Evolutionary conservation across 2,329 filamentous ascomycete genomes (phyloP).

Genomic region (Colletotrichum cordylinicola): DNA sequence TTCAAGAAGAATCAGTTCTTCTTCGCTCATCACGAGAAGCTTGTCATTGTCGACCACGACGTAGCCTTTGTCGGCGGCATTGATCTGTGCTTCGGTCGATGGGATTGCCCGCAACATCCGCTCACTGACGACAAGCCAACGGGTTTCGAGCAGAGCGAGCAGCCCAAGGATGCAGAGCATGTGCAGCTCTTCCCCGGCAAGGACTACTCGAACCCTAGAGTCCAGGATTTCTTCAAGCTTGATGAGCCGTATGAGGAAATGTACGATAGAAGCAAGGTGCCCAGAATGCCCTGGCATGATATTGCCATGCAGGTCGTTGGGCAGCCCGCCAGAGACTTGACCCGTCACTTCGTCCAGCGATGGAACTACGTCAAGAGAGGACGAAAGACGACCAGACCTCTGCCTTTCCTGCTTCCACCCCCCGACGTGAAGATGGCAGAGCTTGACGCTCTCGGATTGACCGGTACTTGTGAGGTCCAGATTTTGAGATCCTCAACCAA

Average conservation of each 20-base stretch:
- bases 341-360: constrained; percentile 93
- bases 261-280: constrained; percentile 90
- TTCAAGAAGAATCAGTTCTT: constrained; percentile 99
- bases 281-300: constrained; percentile 98
- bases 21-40: constrained; percentile 98
- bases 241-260: constrained; percentile 98
- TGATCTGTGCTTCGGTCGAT: constrained; percentile 94
- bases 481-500: constrained; percentile 88
- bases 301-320: constrained; percentile 98
- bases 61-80: constrained; percentile 95
- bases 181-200: constrained; percentile 97
- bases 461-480: constrained; percentile 95
- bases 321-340: constrained; percentile 91
- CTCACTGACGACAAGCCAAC: constrained; percentile 94
- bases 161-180: constrained; percentile 88
- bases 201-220: constrained; percentile 95
- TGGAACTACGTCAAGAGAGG: constrained; percentile 98
- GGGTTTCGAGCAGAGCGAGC: constrained; percentile 82
- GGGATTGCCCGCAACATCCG: constrained; percentile 94
- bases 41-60: constrained; percentile 96
- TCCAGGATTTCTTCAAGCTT: constrained; percentile 92
- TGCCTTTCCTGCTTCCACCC: constrained; percentile 90
- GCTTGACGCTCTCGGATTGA: constrained; percentile 84
- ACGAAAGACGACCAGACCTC: constrained; percentile 89
- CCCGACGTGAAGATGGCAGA: constrained; percentile 90